These are phyloP conservation scores for Tolypocladium ovalisporum DNA, from an alignment of 2,329 filamentous ascomycete genomes.

Conservation along the genomic window DNA sequence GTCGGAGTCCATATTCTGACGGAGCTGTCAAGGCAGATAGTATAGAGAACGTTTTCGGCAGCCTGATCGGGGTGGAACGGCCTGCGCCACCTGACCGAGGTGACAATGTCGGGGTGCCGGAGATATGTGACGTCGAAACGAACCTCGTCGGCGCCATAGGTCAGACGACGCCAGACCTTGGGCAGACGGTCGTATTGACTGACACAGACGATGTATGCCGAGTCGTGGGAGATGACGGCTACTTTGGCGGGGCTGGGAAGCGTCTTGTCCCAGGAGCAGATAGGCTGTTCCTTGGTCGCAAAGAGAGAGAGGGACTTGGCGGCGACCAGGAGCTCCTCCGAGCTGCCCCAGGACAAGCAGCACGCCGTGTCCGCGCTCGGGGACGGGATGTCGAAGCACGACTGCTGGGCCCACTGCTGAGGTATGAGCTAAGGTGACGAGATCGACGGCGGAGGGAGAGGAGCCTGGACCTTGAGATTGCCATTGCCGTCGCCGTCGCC, in stretches of 20 bases:
- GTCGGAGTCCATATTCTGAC: conserved; percentile 76
- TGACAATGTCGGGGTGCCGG: conserved; percentile 72
- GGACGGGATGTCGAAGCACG: conserved; percentile 38
- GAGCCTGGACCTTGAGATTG: conserved; percentile 52
- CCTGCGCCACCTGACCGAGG: conserved; percentile 73
- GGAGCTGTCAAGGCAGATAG: conserved; percentile 69
- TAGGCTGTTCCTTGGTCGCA: conserved; percentile 33
- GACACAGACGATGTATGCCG: conserved; percentile 73
- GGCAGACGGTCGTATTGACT: conserved; percentile 71
- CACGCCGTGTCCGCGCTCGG: conserved; percentile 23
- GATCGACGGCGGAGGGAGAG: conserved; percentile 12
- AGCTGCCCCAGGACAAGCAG: conserved; percentile 72
- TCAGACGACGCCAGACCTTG: conserved; percentile 85
- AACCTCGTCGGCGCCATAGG: conserved; percentile 72
- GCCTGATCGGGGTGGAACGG: conserved; percentile 68
- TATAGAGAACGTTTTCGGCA: conserved; percentile 81
- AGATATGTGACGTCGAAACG: conserved; percentile 88
- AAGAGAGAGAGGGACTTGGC: conserved; percentile 62
- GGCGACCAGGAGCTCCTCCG: conserved; percentile 75
- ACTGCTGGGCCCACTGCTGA: conserved; percentile 52
- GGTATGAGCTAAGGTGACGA: conserved; percentile 9
- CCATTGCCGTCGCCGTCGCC: conserved; percentile 45
- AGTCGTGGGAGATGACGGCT: conserved; percentile 76
- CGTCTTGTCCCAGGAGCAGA: conserved; percentile 60
- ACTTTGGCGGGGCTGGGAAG: conserved; percentile 65